Base-by-base conservation (phyloP, 2,329 filamentous ascomycete genomes). In the Emmonsiellopsis sp. region DNA sequence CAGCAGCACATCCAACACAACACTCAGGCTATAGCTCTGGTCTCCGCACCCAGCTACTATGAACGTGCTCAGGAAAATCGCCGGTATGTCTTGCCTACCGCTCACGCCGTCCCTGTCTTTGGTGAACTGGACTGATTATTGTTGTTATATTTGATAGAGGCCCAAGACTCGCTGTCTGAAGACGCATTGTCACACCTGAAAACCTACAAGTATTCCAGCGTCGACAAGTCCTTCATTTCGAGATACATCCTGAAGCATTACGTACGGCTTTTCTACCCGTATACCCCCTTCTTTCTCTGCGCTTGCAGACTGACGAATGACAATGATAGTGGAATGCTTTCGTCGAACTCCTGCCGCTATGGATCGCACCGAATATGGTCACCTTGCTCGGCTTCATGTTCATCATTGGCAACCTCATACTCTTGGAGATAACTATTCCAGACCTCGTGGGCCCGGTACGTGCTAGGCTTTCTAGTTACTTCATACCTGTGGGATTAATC, bases 301-400 rank as follows among this genome's bases (percentile, higher is more conserved):
- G 51, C 43, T 52, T 17, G 21, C 40, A 27, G 44, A 49, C 40
- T 60, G 36, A 54, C 48, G 36, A 45, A 49, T 40, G 46, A n/a
- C 37, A 36, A 13, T 27, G 14, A 32, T 71, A 97, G 92, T 98
- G 93, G 93, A 97, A 96, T 81, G 88, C 84, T 60, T 91, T 91
- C 63, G 93, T 97, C 63, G 84, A 95, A 68, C 74, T 96, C 42
- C 74, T 98, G 63, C 93, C 93, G 58, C 74, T 96, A 82, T 98
- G 92, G 91, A 81, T 98, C 52, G 93, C 93, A 32, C 93, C 93
- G 36, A 98, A 98, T 68, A 93, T 96, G 84, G 92, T 98, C 55
- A 98, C 93, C 60, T 78, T 98, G 27, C 72, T 97, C 47, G 93
- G 93, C 55, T 98, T 97, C 79, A 84, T 87, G 73, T 97, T 92